Evolutionary conservation across 106 monocot genomes (phyloP).

Genomic region (Cymbidium sinense): DNA sequence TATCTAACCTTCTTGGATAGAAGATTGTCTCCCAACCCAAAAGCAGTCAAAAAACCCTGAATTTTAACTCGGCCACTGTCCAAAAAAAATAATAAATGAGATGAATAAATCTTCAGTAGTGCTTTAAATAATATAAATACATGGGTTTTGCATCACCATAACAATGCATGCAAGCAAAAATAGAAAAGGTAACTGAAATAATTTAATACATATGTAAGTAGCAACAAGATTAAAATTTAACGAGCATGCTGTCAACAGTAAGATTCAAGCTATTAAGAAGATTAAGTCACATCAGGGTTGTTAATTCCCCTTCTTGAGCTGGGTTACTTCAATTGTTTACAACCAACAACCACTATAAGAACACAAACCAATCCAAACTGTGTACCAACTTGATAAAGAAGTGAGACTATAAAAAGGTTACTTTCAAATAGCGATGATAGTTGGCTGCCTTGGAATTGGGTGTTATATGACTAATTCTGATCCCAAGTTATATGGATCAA

Average conservation of each 20-base stretch:
- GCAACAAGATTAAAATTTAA: not conserved
- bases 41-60: constrained; percentile 33
- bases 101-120: not conserved
- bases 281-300: not conserved
- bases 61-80: constrained; percentile 63
- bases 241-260: not conserved
- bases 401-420: not conserved
- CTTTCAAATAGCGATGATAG: not conserved
- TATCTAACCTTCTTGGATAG: constrained; percentile 50
- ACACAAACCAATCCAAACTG: not conserved
- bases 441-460: not conserved
- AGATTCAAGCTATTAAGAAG: not conserved
- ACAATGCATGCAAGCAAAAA: not conserved
- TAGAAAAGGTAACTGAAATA: not conserved
- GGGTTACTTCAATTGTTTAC: not conserved
- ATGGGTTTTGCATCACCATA: not conserved
- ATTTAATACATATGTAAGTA: not conserved
- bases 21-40: constrained; percentile 34
- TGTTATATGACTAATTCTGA: not conserved
- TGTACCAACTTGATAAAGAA: not conserved
- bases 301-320: not conserved
- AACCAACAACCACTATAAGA: not conserved
- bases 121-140: not conserved
- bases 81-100: too few species aligned
- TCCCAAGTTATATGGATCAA: not conserved